Evolutionary conservation across 495 filamentous ascomycete genomes (phyloP).

Genomic region (Podospora pseudoanserina): DNA sequence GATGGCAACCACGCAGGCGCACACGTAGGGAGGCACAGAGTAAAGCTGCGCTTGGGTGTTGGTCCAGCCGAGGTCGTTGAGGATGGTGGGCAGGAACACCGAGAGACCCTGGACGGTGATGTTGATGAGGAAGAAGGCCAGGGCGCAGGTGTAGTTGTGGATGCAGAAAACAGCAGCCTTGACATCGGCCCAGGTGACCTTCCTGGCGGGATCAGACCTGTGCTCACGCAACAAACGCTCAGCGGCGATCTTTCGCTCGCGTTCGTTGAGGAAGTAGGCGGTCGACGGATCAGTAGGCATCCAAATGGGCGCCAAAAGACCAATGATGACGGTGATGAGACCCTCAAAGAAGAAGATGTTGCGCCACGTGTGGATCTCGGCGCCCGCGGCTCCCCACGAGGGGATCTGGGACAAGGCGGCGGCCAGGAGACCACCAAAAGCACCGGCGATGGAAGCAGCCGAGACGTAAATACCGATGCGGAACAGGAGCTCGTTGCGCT

Average conservation of each 20-base stretch:
- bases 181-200: slow-evolving; percentile 38
- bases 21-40: slow-evolving; percentile 52
- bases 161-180: slow-evolving; percentile 40
- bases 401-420: slow-evolving; percentile 51
- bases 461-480: slow-evolving; percentile 57
- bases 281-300: slow-evolving; percentile 53
- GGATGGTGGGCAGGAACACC: slow-evolving; percentile 51
- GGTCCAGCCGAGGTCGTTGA: slow-evolving; percentile 45
- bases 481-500: slow-evolving; percentile 52
- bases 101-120: slow-evolving; percentile 50
- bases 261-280: slow-evolving; percentile 48
- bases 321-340: slow-evolving; percentile 51
- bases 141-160: slow-evolving; percentile 47
- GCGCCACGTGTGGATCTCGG: slow-evolving; percentile 53
- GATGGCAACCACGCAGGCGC: slow-evolving; percentile 54
- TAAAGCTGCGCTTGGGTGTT: slow-evolving; percentile 45
- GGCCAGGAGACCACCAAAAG: slow-evolving; percentile 55
- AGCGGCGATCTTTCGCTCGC: slow-evolving; percentile 47
- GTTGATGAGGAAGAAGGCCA: slow-evolving; percentile 51
- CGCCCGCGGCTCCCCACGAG: slow-evolving; percentile 43
- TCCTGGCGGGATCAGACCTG: slow-evolving; percentile 32
- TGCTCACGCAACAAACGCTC: slow-evolving; percentile 41
- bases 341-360: slow-evolving; percentile 69
- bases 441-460: slow-evolving; percentile 53
- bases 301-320: slow-evolving; percentile 47